These are phyloP conservation scores for Geranium brycei DNA, from an alignment of 345 rosid species.

Conservation along the genomic window DNA sequence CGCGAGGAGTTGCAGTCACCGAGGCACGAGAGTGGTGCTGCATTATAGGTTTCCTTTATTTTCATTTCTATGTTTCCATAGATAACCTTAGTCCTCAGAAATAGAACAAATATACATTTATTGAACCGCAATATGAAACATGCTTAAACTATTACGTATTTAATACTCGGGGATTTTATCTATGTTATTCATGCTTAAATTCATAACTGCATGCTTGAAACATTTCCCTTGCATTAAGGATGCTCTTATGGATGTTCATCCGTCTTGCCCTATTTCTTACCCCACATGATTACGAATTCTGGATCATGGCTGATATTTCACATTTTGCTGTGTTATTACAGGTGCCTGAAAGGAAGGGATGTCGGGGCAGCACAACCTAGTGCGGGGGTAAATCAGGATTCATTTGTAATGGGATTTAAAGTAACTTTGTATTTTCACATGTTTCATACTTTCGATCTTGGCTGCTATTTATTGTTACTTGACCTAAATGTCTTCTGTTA, in stretches of 20 bases:
- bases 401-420: neutral
- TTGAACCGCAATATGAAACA: too few relatives aligned
- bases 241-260: too few relatives aligned
- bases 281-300: neutral
- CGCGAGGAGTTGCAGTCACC: slow-evolving; percentile 56
- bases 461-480: neutral
- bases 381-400: neutral
- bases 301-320: neutral
- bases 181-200: too few relatives aligned
- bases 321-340: neutral
- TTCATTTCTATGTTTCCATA: neutral
- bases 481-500: neutral
- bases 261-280: neutral
- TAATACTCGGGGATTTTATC: too few relatives aligned
- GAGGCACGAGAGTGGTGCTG: slow-evolving; percentile 51
- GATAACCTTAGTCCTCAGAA: too few relatives aligned
- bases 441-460: neutral
- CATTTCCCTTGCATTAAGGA: too few relatives aligned
- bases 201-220: too few relatives aligned
- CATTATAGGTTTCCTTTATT: slow-evolving; percentile 54
- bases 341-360: neutral
- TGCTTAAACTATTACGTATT: too few relatives aligned
- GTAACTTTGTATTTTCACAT: neutral
- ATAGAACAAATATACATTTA: too few relatives aligned
- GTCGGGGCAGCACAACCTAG: neutral